A percentile compares a stretch with the other conserved stretches of the same genome.
These are phyloP conservation scores for Spathaspora boniae DNA, from an alignment of 805 yeast species.

Conservation along the genomic window DNA sequence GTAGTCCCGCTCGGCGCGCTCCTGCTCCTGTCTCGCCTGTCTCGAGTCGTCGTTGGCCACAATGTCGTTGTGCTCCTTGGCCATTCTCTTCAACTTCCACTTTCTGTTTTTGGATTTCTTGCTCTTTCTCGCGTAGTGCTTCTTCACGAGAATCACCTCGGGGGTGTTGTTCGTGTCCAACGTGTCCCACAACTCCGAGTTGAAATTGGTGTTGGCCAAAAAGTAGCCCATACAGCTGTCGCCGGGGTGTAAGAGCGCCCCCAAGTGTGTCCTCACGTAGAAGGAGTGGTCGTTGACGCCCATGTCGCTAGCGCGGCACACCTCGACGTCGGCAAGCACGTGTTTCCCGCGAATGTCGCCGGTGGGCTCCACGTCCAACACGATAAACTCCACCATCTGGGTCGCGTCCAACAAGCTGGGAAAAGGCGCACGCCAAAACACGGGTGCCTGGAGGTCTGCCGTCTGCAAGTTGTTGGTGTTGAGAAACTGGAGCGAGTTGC, in stretches of 20 bases:
- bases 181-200: slow-evolving; percentile 79
- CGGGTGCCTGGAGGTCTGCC: slow-evolving; percentile 66
- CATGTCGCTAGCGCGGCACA: slow-evolving; percentile 85
- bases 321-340: slow-evolving; percentile 85
- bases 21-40: slow-evolving; percentile 83
- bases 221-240: slow-evolving; percentile 93
- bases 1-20: slow-evolving; percentile 90
- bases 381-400: slow-evolving; percentile 80
- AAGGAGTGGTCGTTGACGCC: slow-evolving; percentile 81
- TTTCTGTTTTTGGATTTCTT: slow-evolving; percentile 72
- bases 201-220: slow-evolving; percentile 80
- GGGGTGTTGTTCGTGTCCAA: slow-evolving; percentile 62
- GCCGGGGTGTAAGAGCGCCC: slow-evolving; percentile 94
- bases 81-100: slow-evolving; percentile 97
- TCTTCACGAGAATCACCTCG: slow-evolving; percentile 87
- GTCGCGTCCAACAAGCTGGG: slow-evolving; percentile 69
- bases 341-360: slow-evolving; percentile 73
- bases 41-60: slow-evolving; percentile 68
- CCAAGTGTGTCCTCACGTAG: slow-evolving; percentile 87
- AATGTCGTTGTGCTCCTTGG: slow-evolving; percentile 87
- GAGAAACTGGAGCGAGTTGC: slow-evolving; percentile 80
- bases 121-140: slow-evolving; percentile 76
- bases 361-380: slow-evolving; percentile 90
- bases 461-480: slow-evolving; percentile 80
- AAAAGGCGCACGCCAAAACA: slow-evolving; percentile 84